phyloP scores from a whole-genome alignment of 2,329 filamentous ascomycete genomes.

The Colletotrichum falcatum region DNA sequence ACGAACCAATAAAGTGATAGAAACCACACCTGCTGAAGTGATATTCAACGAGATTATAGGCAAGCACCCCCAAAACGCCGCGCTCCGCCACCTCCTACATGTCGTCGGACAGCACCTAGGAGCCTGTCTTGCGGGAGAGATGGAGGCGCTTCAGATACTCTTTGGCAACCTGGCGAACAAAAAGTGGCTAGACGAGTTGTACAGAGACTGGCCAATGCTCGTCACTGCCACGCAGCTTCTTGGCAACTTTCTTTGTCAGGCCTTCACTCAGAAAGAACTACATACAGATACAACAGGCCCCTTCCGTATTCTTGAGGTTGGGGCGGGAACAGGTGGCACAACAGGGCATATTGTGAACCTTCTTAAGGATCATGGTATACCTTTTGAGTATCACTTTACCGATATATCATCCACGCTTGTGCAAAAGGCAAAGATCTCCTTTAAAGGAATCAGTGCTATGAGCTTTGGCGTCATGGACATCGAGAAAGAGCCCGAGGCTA shows the following conservation, averaged over 20 bases:
- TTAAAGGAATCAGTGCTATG: conserved; percentile 43
- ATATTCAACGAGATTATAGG: conserved; percentile 46
- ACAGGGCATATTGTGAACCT: conserved; percentile 48
- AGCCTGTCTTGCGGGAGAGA: conserved; percentile 51
- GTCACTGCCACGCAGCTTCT: conserved; percentile 43
- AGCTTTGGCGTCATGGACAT: conserved; percentile 48
- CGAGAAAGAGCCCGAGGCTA: conserved; percentile 43
- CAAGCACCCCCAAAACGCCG: conserved; percentile 49
- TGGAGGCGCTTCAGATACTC: conserved; percentile 53
- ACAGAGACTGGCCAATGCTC: conserved; percentile 48
- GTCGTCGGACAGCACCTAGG: conserved; percentile 51
- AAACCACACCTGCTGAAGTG: conserved; percentile 25
- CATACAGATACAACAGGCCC: neutral
- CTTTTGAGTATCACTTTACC: conserved; percentile 57
- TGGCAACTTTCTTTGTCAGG: conserved; percentile 38
- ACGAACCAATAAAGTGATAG: conserved; percentile 26
- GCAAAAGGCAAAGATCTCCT: conserved; percentile 44
- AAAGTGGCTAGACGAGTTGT: conserved; percentile 51
- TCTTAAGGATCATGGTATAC: conserved; percentile 44
- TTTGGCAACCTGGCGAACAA: conserved; percentile 50
- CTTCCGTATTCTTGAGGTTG: conserved; percentile 57
- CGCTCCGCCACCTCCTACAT: conserved; percentile 49
- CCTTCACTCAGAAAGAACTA: conserved; percentile 9
- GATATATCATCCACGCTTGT: conserved; percentile 54
- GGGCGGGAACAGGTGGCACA: conserved; percentile 58